Conservation (phyloP, 495 filamentous ascomycete genomes). For the Apodospora peruviana region DNA sequence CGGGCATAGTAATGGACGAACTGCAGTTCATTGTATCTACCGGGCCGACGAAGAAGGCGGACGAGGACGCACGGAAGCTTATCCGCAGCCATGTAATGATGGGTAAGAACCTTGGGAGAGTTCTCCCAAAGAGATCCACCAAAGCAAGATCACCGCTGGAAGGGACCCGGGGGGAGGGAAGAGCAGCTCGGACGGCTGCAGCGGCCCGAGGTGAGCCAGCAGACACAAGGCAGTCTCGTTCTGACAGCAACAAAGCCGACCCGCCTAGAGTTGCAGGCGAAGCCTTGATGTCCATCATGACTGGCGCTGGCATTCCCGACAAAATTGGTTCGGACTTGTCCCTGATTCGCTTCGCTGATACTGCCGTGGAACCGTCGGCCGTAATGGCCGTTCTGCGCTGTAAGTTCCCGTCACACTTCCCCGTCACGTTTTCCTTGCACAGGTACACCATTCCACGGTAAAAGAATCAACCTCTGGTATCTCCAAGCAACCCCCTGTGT, state of each 20-base stretch:
- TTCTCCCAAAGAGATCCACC: neutral
- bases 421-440: too few relatives aligned
- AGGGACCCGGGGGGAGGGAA: too few relatives aligned
- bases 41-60: constrained; percentile 16
- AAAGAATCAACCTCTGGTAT: too few relatives aligned
- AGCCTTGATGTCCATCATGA: neutral
- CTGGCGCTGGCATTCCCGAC: neutral
- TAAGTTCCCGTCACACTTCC: neutral
- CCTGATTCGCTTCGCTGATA: neutral
- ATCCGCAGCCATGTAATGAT: constrained; percentile 47
- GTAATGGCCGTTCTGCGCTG: constrained; percentile 2
- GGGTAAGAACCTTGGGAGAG: constrained; percentile 37
- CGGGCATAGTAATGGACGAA: neutral
- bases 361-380: neutral
- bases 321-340: constrained; percentile 1
- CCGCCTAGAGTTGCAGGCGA: neutral
- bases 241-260: too few relatives aligned
- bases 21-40: constrained; percentile 28
- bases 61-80: constrained; percentile 29
- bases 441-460: too few relatives aligned
- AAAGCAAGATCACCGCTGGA: too few relatives aligned
- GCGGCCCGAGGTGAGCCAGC: neutral
- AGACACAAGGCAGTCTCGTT: neutral
- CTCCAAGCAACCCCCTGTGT: too few relatives aligned
- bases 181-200: neutral